Base-by-base conservation (phyloP, 2,329 filamentous ascomycete species). In the Clarireedia sp. region DNA sequence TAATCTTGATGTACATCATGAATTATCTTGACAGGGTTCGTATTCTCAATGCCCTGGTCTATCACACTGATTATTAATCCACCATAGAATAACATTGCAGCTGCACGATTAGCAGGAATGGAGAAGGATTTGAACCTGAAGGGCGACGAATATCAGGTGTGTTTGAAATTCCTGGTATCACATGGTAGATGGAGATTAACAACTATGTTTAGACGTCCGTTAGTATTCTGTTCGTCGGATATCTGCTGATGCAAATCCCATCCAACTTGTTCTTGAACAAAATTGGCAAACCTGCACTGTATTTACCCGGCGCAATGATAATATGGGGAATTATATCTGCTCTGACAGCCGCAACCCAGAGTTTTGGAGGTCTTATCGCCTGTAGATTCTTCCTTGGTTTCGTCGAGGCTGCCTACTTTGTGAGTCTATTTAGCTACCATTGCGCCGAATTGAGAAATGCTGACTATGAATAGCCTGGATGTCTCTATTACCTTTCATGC, bases 1-100 rank as follows among this genome's bases (percentile, higher is more conserved):
- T 87, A 43, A 80, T 87, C 51, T 62, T 87, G 48, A 86, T 88
- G 76, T 88, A 86, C 61, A 83, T 87, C 62, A 73, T 87, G 73
- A 87, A 86, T 63, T 86, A 85, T 65, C 70, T 86, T 12, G 80
- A 83, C 61, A 61, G 67, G 44, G 51, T 54, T 8, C 16, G 44
- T 54, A 16, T 6, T n/a, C 29, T 33, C 10, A 33, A 33, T 3
- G 29, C 29, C 29, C 29, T 33, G 29, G 29, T 33, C 12, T 33
- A 14, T 33, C 29, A 33, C 7, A 6, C 23, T 10, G 17, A 14
- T 29, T 29, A 33, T 17, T 40, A 33, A 48, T 48, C 17, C 14
- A 26, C 21, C 16, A 21, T 29, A 54, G 64, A 82, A 81, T 63
- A 81, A 82, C 54, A 81, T 83, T 55, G 79, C 79, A 3, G 72